Base-by-base conservation (phyloP, 768 basidiomycete species). In the Lentinula edodes region DNA sequence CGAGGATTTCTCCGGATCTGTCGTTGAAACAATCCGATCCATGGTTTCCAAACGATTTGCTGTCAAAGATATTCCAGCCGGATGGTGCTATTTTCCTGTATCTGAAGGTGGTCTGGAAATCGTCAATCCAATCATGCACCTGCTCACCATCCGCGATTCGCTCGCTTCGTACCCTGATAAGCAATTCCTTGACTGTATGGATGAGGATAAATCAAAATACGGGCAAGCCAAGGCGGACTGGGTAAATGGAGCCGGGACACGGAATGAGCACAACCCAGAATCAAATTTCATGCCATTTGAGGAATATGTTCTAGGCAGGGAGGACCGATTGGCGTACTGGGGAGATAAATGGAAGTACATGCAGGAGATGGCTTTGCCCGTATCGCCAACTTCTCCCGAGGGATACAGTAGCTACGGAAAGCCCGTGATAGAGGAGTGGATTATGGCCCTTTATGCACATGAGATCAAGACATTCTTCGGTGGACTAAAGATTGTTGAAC, bases 41-140 rank as follows among this genome's bases (percentile, higher is more conserved):
- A 62, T 70, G 50, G 66, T 78, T 36, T 67, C 67, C 32, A 63
- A 66, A 15, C 71, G 74, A 0, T 78, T 76, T 51, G 70, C 67
- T 3, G 35, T 74, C 1, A 64, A 60, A 2, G 71, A 76, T 56
- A 67, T 79, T 6, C 78, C 76, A 1, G 71, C 74, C 45, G 77
- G 77, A 3, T 78, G 75, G 61, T 78, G 75, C 66, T 78, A 74
- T 66, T 73, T 77, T 61, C 74, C 77, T 0, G 68, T 76, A 20
- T 64, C 67, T 15, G 67, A 64, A 18, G 78, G 78, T 41, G 77
- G 77, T 0, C 69, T 78, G 32, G 75, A 74, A 61, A 60, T 79
- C 7, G 69, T 68, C 52, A 75, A 79, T 51, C 71, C 73, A 1
- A 72, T 78, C 66, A 66, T 79, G 20, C 75, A 76, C 58, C 67